Evolutionary conservation across 2,329 filamentous ascomycete genomes (phyloP).

Genomic region (Beauveria sp.): DNA sequence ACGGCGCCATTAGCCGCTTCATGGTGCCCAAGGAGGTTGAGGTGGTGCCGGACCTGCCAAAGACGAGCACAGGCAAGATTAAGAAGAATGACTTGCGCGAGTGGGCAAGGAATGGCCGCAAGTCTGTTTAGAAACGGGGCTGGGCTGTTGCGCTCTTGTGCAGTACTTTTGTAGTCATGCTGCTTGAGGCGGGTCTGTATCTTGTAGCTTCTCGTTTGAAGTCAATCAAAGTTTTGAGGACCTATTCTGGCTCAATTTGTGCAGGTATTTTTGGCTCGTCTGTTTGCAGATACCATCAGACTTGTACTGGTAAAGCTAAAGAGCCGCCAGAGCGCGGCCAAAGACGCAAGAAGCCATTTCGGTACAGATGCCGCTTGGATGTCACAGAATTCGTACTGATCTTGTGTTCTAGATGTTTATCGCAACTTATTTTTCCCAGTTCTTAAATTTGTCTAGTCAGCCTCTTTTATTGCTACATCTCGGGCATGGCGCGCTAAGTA

Average conservation of each 20-base stretch:
- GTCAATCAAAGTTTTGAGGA: background rate
- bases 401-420: no score
- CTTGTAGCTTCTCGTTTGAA: background rate
- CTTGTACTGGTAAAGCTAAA: no score
- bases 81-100: constrained; percentile 88
- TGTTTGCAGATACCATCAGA: no score
- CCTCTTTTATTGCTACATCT: no score
- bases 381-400: no score
- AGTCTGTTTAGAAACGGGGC: background rate
- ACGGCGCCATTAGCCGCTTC: constrained; percentile 77
- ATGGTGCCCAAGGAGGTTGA: constrained; percentile 74
- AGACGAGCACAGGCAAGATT: constrained; percentile 95
- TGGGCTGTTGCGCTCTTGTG: background rate
- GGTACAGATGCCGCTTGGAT: no score
- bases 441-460: no score
- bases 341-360: no score
- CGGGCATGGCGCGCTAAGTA: no score
- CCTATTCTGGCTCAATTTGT: background rate
- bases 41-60: constrained; percentile 79
- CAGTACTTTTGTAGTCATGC: background rate
- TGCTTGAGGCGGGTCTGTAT: background rate
- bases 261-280: no score
- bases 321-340: no score
- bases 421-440: no score
- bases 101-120: constrained; percentile 55